Evolutionary conservation across 192 early-diverging fungal species (phyloP), one percentile per base, ranked within the genome.

Genomic region (Backusella tuberculispora): DNA sequence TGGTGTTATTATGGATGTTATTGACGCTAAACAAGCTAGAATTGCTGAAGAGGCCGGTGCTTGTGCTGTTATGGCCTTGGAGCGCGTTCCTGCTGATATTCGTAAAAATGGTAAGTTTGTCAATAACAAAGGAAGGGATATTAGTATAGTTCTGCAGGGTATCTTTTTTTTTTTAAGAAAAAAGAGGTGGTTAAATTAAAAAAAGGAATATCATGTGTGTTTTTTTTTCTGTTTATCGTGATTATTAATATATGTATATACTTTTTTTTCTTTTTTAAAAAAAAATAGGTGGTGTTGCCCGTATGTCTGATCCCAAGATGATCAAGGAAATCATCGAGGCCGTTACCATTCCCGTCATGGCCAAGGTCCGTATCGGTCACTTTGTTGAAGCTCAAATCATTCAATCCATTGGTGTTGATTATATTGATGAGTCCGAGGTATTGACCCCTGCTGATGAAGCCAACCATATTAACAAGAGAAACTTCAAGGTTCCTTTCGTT

Each of bases 1-100:
- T 69, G 98, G 98, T 71, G 98, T 99, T 19, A 98, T 99, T 83
- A 98, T 99, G 96, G 98, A 98, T 84, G 98, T 98, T 10, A 90
- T 97, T 75, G 95, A 98, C 79, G 95, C 92, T 69, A 95, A 99
- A 82, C 97, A 99, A 84, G 98, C 98, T 17, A 86, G 94, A 47
- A 98, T 99, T 78, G 98, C 98, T 66, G 96, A 98, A 81, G 93
- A 95, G 72, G 97, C 97, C 68, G 97, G 97, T 80, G 98, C 98
- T 50, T 92, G 91, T 74, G 97, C 96, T 72, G 98, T 98, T 69
- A 97, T 98, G 95, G 97, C 96, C 15, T 87, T 98, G 73, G 96
- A 98, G 85, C 93, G 96, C 74, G 98, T 99, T 13, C 98, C 98
- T 21, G 98, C 98, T 69, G 98, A 99, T 85, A 99, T 99, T 83